Percentiles rank a stretch among this genome's conserved stretches.
These are phyloP conservation scores for Ilyonectria robusta DNA, from an alignment of 2,329 filamentous ascomycete species.

Conservation along the genomic window DNA sequence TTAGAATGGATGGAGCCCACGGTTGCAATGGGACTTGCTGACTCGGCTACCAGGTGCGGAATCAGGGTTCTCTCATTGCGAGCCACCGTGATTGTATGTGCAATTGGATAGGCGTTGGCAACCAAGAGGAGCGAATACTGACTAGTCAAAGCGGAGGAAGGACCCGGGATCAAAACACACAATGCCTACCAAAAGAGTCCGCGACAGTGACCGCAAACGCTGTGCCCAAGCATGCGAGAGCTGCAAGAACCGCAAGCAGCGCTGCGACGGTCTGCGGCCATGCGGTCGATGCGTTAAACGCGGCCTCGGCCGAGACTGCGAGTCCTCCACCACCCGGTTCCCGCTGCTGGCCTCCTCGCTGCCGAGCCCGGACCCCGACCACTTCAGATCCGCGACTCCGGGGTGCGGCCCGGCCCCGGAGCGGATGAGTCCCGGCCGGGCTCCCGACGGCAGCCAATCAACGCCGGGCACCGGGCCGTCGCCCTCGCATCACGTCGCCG, in stretches of 20 bases:
- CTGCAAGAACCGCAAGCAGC: conserved; percentile 46
- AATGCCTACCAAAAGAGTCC: conserved; percentile 46
- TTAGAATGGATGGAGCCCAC: not conserved
- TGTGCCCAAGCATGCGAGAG: conserved; percentile 46
- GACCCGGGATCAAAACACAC: not conserved
- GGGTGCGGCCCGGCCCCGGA: conserved; percentile 29
- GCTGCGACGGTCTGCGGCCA: conserved; percentile 43
- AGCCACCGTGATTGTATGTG: not conserved
- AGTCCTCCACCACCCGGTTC: conserved; percentile 31
- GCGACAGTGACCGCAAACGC: conserved; percentile 42
- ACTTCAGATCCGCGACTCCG: conserved; percentile 22
- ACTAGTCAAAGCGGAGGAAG: not conserved
- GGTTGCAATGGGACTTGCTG: not conserved
- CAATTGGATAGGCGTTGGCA: not conserved
- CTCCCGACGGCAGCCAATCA: conserved; percentile 7
- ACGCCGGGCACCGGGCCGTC: conserved; percentile 16
- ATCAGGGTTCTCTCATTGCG: not conserved
- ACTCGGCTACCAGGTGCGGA: not conserved
- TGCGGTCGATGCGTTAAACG: conserved; percentile 45
- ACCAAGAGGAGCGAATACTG: not conserved
- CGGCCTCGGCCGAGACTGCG: conserved; percentile 41
- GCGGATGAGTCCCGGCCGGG: conserved; percentile 35
- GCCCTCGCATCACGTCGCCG: not conserved
- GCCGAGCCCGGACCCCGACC: conserved; percentile 43
- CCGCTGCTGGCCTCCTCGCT: conserved; percentile 43